Conservation (phyloP, 2,329 filamentous ascomycete species). For the Sporothrix protearum region DNA sequence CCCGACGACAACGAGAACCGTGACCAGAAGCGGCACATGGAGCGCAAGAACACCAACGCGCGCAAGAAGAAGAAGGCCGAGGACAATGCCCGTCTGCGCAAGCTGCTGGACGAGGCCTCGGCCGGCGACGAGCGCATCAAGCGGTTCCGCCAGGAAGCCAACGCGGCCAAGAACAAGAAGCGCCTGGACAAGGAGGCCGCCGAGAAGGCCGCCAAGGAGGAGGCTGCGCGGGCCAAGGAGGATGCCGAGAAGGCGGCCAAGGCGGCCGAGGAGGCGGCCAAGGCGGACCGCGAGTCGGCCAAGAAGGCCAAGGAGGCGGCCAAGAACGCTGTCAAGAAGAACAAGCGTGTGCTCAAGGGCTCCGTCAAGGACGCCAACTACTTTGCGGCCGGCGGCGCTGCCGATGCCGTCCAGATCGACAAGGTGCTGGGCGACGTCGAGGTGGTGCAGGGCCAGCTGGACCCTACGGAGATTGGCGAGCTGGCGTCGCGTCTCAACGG, state of each 20-base stretch:
- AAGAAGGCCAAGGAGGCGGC: constrained; percentile 99
- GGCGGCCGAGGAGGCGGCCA: constrained; percentile 82
- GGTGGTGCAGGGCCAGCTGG: constrained; percentile 79
- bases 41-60: constrained; percentile 96
- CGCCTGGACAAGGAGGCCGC: constrained; percentile 84
- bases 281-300: constrained; percentile 72
- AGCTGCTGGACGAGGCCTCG: constrained; percentile 82
- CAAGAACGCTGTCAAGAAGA: constrained; percentile 99
- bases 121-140: constrained; percentile 92
- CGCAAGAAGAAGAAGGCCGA: constrained; percentile 99
- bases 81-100: constrained; percentile 85
- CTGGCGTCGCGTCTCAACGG: constrained; percentile 77
- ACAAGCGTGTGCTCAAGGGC: constrained; percentile 93
- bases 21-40: constrained; percentile 96
- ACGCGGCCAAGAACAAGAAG: constrained; percentile 95
- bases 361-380: constrained; percentile 98
- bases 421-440: constrained; percentile 81
- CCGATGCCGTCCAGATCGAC: constrained; percentile 75
- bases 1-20: constrained; percentile 98
- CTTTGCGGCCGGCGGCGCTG: constrained; percentile 72
- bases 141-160: constrained; percentile 88
- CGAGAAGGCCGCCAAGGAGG: constrained; percentile 80
- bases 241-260: constrained; percentile 76
- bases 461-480: constrained; percentile 82
- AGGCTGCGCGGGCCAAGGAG: constrained; percentile 76